Base-by-base conservation (phyloP, 2,329 filamentous ascomycete genomes). In the Aspergillus puulaauensis region DNA sequence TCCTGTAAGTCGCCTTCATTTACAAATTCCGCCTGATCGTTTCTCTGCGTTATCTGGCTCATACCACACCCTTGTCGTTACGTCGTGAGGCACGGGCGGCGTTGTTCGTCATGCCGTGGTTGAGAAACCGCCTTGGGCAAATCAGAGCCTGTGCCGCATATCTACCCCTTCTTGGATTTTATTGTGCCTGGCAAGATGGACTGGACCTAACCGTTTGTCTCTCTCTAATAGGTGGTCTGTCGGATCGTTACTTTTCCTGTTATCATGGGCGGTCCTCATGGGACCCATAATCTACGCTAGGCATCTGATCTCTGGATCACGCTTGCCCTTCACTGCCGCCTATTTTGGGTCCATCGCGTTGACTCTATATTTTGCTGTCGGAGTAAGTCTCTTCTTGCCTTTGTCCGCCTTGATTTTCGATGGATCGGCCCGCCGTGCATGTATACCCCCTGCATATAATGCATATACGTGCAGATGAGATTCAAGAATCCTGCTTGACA, bases 191-290 rank as follows among this genome's bases (percentile, higher is more conserved):
- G 19, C 37, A 49, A 27, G 23, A 55, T 23, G 39, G 27, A 52
- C 70, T 73, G 48, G 57, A 44, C 11, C 56, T 68, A 71, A 59
- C 59, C 40, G 47, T 63, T 58, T 64, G 62, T 27, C 24, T 37
- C 48, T 50, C 48, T 50, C 65, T 68, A 65, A 66, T 70, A 98
- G 95, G 81, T 99, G 95, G 95, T 91, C 93, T 50, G 87, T 97
- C 73, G 95, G 93, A 55, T 97, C 93, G 49, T 72, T 90, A 49
- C 83, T 99, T 64, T 98, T 98, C 80, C 83, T 98, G 68, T 85
- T 86, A 66, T 96, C 93, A 66, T 99, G 95, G 84, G 92, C 91
- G 24, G 91, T 93, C 65, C 85, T 98, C 78, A 96, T 97, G 90
- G 95, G 95, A 55, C 93, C 91, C 37, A 82, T 87, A 78, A 83